Evolutionary conservation across 495 filamentous ascomycete species (phyloP), one percentile per base, ranked within the genome.

Genomic region (Hamigera avellanea): DNA sequence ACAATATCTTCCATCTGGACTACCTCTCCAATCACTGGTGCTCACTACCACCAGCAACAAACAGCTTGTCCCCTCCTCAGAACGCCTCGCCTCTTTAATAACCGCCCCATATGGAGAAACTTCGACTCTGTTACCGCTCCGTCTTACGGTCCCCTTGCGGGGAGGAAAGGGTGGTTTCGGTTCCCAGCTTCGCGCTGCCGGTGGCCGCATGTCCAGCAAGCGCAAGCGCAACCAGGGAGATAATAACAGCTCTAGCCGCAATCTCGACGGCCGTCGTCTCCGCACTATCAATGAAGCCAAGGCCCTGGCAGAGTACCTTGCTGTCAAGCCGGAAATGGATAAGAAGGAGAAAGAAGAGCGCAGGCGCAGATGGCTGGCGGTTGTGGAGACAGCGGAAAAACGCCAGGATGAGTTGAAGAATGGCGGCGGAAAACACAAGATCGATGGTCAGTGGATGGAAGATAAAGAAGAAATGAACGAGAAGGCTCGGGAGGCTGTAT

Each of bases 91-190:
- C 44, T 43, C 56, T 25, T 33, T 54, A 14, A 30, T 59, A 9
- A 37, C 44, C 8, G 28, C 36, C 30, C 33, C 40, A 34, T 43
- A 57, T 55, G 49, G 40, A 44, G 47, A 34, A 7, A 52, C 81
- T 41, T 75, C 77, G 71, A 32, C 67, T 77, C 76, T 95, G 44
- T 70, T 98, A 36, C 76, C 86, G 2, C 72, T 96, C 8, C 85
- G 86, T 31, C 73, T 96, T 17, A 76, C 76, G 12, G 63, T 76
- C 6, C 67, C 81, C 8, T 62, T 95, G 26, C 78, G 76, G 48
- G 91, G 91, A 52, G 91, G 91, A 48, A 98, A 98, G 53, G 91
- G 91, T 54, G 91, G 91, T 38, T 98, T 98, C 59, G 91, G 91
- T 44, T 94, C 87, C 5, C 93, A 96, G 57, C 78, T 98, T 18